These are phyloP conservation scores for Colletotrichum eremochloae DNA, from an alignment of 2,329 filamentous ascomycete genomes.

Conservation along the genomic window DNA sequence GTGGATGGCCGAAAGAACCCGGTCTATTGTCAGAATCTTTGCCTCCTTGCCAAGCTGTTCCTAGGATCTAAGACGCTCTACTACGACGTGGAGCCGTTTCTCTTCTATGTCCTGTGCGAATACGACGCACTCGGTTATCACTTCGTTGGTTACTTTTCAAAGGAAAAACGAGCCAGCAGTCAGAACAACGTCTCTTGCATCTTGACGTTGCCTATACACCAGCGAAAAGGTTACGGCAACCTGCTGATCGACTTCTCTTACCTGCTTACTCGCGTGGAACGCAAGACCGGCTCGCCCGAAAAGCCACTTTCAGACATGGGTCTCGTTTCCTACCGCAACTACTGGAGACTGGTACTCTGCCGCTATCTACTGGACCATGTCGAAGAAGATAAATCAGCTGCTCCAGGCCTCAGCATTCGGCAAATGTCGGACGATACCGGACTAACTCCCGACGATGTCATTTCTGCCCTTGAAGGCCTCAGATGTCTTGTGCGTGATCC, in stretches of 20 bases:
- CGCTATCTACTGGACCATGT: slow-evolving; percentile 79
- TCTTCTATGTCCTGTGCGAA: slow-evolving; percentile 98
- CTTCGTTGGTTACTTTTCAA: slow-evolving; percentile 99
- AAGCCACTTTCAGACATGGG: slow-evolving; percentile 99
- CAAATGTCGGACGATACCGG: slow-evolving; percentile 90
- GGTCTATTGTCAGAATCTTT: slow-evolving; percentile 98
- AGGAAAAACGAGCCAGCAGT: slow-evolving; percentile 94
- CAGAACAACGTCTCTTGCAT: slow-evolving; percentile 99
- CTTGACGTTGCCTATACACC: slow-evolving; percentile 93
- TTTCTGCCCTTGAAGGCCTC: slow-evolving; percentile 91
- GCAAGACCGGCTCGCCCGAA: slow-evolving; percentile 94
- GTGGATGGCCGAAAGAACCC: slow-evolving; percentile 97
- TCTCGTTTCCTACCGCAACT: slow-evolving; percentile 95
- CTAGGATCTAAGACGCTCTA: slow-evolving; percentile 98
- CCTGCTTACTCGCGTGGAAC: slow-evolving; percentile 90
- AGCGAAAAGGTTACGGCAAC: slow-evolving; percentile 96
- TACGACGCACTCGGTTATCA: slow-evolving; percentile 93
- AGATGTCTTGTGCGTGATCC: slow-evolving; percentile 92
- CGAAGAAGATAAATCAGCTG: slow-evolving; percentile 51
- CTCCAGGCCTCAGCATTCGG: slow-evolving; percentile 67
- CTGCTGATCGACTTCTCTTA: slow-evolving; percentile 99
- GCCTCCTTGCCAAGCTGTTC: slow-evolving; percentile 94
- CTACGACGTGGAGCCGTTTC: slow-evolving; percentile 96
- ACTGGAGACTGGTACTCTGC: slow-evolving; percentile 93
- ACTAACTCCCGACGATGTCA: slow-evolving; percentile 95